These are phyloP conservation scores for Aaosphaeria arxii DNA, from an alignment of 2,329 filamentous ascomycete species.

Conservation along the genomic window DNA sequence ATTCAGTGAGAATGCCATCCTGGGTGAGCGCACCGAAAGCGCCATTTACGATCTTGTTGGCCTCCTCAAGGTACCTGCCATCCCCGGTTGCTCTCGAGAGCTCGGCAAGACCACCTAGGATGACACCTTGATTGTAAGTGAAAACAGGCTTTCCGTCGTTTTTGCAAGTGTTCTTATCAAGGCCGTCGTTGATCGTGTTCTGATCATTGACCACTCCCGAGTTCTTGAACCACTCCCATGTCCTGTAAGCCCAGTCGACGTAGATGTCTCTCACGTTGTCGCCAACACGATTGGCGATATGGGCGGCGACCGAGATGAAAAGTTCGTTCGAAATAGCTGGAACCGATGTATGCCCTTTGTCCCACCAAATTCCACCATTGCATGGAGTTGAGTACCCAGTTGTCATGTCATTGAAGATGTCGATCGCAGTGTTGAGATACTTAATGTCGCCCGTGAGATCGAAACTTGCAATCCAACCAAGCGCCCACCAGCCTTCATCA, in stretches of 20 bases:
- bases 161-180: constrained; percentile 46
- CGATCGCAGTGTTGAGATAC: constrained; percentile 54
- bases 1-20: constrained; percentile 33
- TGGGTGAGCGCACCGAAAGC: constrained; percentile 22
- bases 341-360: constrained; percentile 52
- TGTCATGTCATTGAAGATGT: constrained; percentile 58
- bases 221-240: constrained; percentile 54
- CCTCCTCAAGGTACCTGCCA: constrained; percentile 17
- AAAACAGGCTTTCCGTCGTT: constrained; percentile 53
- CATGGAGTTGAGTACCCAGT: constrained; percentile 50
- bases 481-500: constrained; percentile 64
- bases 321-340: constrained; percentile 59
- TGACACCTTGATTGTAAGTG: constrained; percentile 59
- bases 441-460: constrained; percentile 52
- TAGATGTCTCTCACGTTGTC: constrained; percentile 39
- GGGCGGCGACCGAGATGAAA: constrained; percentile 53
- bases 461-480: constrained; percentile 56
- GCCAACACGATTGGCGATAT: constrained; percentile 51
- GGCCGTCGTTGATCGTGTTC: constrained; percentile 54
- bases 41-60: constrained; percentile 24
- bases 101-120: constrained; percentile 56
- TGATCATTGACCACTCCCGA: constrained; percentile 52
- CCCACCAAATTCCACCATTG: constrained; percentile 55
- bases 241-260: constrained; percentile 48
- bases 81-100: constrained; percentile 45